A percentile compares a stretch with the other conserved stretches of the same genome.
These are phyloP conservation scores for Gomphus bonarii DNA, from an alignment of 1,284 basidiomycete species.

Conservation along the genomic window DNA sequence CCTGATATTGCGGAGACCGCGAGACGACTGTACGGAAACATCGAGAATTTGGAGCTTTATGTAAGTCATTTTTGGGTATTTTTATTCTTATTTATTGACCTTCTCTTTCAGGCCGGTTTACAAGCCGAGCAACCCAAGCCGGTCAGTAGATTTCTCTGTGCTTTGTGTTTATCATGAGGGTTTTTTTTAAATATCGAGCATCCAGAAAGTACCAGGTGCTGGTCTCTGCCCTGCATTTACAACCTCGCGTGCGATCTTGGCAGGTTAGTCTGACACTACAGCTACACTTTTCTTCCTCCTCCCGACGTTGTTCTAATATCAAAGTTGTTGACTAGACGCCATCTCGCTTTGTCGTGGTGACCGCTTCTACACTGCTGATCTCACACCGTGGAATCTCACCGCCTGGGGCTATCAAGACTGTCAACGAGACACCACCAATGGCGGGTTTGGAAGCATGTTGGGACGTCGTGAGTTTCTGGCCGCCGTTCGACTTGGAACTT, in stretches of 20 bases:
- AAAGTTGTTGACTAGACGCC: constrained; percentile 42
- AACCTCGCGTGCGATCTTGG: constrained; percentile 77
- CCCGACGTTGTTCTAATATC: neutral
- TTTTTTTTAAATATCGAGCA: neutral
- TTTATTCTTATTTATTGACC: neutral
- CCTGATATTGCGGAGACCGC: constrained; percentile 62
- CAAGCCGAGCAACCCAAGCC: constrained; percentile 26
- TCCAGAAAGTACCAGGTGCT: constrained; percentile 53
- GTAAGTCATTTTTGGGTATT: constrained; percentile 12
- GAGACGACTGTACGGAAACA: constrained; percentile 66
- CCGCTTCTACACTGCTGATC: constrained; percentile 75
- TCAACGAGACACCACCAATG: constrained; percentile 55
- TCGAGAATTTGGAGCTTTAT: constrained; percentile 77
- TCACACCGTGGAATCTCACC: constrained; percentile 72
- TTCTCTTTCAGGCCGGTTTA: constrained; percentile 13
- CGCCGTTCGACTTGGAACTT: too few relatives aligned
- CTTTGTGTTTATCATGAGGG: neutral
- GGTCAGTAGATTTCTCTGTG: constrained; percentile 12
- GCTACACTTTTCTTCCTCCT: too few relatives aligned
- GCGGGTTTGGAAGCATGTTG: constrained; percentile 65
- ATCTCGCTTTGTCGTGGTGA: constrained; percentile 78
- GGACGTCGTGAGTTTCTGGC: constrained; percentile 40
- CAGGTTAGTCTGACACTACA: constrained; percentile 25
- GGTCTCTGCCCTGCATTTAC: constrained; percentile 83
- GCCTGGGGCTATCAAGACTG: constrained; percentile 76